Conservation (phyloP, 2,329 filamentous ascomycete genomes). For the Ramularia endophylla region DNA sequence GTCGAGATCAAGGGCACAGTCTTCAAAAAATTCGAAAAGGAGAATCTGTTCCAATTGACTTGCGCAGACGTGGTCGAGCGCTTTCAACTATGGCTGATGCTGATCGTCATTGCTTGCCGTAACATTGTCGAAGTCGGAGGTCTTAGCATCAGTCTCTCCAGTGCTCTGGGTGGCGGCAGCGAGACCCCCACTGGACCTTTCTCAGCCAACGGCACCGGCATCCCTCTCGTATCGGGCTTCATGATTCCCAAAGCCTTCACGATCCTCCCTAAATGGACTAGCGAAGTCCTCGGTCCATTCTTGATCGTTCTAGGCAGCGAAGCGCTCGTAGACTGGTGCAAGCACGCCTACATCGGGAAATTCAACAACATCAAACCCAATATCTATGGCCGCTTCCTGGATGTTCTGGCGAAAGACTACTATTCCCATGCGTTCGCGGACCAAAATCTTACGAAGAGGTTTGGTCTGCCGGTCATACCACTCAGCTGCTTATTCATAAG, state of each 20-base stretch:
- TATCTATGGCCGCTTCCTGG: conserved; percentile 83
- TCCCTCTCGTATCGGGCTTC: conserved; percentile 52
- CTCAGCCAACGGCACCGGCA: conserved; percentile 42
- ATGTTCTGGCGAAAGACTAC: conserved; percentile 95
- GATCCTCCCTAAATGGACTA: conserved; percentile 77
- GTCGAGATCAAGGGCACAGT: conserved; percentile 98
- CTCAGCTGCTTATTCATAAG: conserved; percentile 93
- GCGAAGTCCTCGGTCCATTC: conserved; percentile 87
- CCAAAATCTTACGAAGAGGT: conserved; percentile 79
- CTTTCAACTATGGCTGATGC: conserved; percentile 96
- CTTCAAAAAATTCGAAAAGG: conserved; percentile 98
- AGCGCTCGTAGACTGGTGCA: conserved; percentile 94
- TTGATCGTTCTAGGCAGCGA: conserved; percentile 91
- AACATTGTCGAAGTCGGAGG: conserved; percentile 96
- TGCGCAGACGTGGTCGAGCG: conserved; percentile 96
- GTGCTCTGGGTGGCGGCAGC: conserved; percentile 14
- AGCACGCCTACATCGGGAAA: conserved; percentile 96
- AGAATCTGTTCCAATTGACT: conserved; percentile 92
- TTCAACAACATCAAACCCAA: conserved; percentile 95
- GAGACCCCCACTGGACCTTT: conserved; percentile 23
- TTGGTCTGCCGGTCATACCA: conserved; percentile 87
- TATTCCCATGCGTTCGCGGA: conserved; percentile 94
- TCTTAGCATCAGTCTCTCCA: conserved; percentile 50
- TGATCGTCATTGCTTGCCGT: conserved; percentile 89
- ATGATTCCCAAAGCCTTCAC: conserved; percentile 90